Evolutionary conservation across 164 flowering plant species (phyloP), one percentile per base, ranked within the genome.

Genomic region (Sedum album): DNA sequence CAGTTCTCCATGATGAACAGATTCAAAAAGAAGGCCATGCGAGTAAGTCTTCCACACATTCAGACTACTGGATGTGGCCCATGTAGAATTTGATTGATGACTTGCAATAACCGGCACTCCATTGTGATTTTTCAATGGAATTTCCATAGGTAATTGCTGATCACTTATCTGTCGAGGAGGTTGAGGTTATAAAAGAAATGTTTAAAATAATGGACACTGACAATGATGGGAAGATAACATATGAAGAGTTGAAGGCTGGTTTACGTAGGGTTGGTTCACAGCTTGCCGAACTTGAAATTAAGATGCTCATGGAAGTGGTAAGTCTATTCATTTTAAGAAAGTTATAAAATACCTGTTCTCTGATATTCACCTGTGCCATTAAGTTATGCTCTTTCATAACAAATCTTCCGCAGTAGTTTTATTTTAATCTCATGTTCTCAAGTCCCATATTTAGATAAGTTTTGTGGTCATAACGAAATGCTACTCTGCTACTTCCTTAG

Each of bases 261-360:
- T 88, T 94, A 70, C 82, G 81, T 66, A 94, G 90, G 76, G 97
- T 94, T 68, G 97, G 97, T 65, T 94, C 98, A 33, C 93, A 90
- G 68, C 79, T 94, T 77, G 96, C 84, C 31, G 98, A 94, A 71
- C 86, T 95, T 6, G 98, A 94, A 84, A 91, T 94, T 66, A 83
- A 82, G 78, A 71, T 94, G 88, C 83, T 91, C 69, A 94, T 94
- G 97, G 96, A 93, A 82, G 98, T 85, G 85, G 97, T 93, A 87
- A 78, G 72, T 68, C 68, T 66, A 62, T 73, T 31, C 25, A 13
- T 49, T n/a, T 7, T 30, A 17, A 51, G 8, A 31, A 10, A 5
- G 35, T 4, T 51, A 25, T 14, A 21, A 8, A 20, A 11, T 39
- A n/a, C n/a, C n/a, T n/a, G n/a, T n/a, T n/a, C n/a, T n/a, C n/a